Evolutionary conservation across 805 yeast genomes (phyloP).

Genomic region (Torulaspora indica): DNA sequence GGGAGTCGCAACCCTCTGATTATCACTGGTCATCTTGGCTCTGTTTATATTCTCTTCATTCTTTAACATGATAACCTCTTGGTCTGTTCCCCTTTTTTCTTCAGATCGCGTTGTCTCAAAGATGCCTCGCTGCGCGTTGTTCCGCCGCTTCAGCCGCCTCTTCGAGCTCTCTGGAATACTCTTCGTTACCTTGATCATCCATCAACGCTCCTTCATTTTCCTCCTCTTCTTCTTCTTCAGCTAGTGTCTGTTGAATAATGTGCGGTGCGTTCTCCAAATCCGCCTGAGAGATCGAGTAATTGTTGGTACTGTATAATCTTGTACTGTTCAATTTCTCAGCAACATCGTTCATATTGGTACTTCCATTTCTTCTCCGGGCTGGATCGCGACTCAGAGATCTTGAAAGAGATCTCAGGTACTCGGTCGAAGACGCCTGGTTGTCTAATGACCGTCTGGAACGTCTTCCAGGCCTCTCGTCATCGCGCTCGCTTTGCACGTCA

Average conservation of each 20-base stretch:
- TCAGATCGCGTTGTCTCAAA: constrained; percentile 24
- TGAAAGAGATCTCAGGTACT: constrained; percentile 52
- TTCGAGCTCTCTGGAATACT: constrained; percentile 14
- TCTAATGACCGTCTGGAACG: constrained; percentile 23
- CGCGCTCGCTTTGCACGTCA: constrained; percentile 17
- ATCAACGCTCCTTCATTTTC: constrained; percentile 20
- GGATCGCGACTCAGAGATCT: constrained; percentile 32
- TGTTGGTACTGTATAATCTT: constrained; percentile 26
- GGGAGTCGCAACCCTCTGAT: constrained; percentile 43
- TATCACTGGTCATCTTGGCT: constrained; percentile 54
- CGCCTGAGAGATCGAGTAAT: constrained; percentile 30
- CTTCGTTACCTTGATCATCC: constrained; percentile 26
- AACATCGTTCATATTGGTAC: constrained; percentile 7
- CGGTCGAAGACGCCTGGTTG: constrained; percentile 32
- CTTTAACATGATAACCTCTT: neutral
- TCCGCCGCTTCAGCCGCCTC: constrained; percentile 14
- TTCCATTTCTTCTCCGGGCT: constrained; percentile 7
- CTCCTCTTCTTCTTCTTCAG: constrained; percentile 26
- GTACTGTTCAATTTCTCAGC: constrained; percentile 14
- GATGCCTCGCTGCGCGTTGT: constrained; percentile 17
- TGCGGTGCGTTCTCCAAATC: constrained; percentile 30
- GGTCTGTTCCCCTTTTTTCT: constrained; percentile 14
- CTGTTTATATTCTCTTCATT: constrained; percentile 27
- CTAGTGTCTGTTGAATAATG: constrained; percentile 20
- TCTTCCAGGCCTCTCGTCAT: constrained; percentile 24